Conservation (phyloP, 2,329 filamentous ascomycete species). For the Bipolaris sorokiniana region DNA sequence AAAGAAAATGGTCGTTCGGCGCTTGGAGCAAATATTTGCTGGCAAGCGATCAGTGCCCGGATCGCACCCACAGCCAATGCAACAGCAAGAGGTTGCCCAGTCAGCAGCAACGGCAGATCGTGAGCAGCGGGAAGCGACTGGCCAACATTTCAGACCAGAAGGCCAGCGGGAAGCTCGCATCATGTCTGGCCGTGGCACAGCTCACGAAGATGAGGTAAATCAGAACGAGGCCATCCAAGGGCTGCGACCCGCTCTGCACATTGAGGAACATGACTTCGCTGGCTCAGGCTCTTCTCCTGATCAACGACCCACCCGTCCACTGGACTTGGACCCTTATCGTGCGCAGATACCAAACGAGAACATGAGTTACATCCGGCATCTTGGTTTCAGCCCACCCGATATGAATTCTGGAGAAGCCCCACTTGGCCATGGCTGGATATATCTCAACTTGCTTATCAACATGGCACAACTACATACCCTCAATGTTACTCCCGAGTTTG, state of each 20-base stretch:
- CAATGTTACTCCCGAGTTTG: conserved; percentile 79
- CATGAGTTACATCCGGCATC: conserved; percentile 77
- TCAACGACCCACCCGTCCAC: conserved; percentile 76
- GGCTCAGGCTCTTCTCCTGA: conserved; percentile 59
- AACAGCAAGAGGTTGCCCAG: conserved; percentile 64
- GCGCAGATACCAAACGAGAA: conserved; percentile 77
- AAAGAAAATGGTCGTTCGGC: conserved; percentile 76
- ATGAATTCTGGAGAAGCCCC: conserved; percentile 58
- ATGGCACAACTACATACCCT: conserved; percentile 86
- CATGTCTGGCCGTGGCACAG: conserved; percentile 38
- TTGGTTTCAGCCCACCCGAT: conserved; percentile 70
- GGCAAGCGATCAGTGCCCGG: conserved; percentile 63
- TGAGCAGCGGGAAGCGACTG: conserved; percentile 49
- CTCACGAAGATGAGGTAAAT: conserved; percentile 22
- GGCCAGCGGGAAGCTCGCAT: conserved; percentile 56
- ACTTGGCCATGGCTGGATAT: conserved; percentile 79
- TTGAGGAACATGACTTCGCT: conserved; percentile 36
- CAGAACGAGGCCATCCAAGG: conserved; percentile 26
- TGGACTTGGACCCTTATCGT: conserved; percentile 80
- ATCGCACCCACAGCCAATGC: conserved; percentile 58
- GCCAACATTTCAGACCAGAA: conserved; percentile 46
- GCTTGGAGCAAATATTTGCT: conserved; percentile 81
- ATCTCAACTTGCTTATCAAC: conserved; percentile 78
- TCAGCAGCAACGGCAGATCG: conserved; percentile 59
- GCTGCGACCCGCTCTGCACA: conserved; percentile 22